Conservation (phyloP, 495 filamentous ascomycete species). For the Achaetomiella virescens region DNA sequence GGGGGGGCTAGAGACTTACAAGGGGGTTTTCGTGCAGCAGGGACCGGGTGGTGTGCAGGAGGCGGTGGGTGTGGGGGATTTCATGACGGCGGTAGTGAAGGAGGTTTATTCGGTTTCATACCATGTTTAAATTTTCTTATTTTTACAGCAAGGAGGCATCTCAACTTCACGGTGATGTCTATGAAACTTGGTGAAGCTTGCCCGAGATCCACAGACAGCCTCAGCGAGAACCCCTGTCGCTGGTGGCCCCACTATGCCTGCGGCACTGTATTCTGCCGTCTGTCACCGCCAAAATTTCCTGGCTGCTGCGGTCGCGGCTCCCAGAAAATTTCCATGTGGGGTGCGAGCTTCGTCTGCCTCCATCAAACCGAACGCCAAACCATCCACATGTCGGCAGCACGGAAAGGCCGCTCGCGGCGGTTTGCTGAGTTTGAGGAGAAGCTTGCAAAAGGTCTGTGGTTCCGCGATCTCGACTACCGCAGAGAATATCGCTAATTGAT, state of each 20-base stretch:
- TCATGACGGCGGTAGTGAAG: slow-evolving; percentile 36
- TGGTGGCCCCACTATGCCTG: neutral
- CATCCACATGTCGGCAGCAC: slow-evolving; percentile 27
- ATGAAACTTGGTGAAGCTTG: no score
- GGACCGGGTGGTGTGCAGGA: slow-evolving; percentile 58
- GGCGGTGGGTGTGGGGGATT: slow-evolving; percentile 38
- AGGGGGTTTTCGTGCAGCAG: slow-evolving; percentile 89
- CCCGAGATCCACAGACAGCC: neutral
- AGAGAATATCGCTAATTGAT: neutral
- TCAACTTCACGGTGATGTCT: neutral
- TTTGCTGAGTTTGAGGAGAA: slow-evolving; percentile 39
- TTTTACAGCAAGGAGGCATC: no score
- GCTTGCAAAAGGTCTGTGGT: slow-evolving; percentile 31
- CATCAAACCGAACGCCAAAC: neutral
- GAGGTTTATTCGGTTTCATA: neutral
- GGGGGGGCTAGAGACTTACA: no score
- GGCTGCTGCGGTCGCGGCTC: neutral
- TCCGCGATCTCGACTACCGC: no score
- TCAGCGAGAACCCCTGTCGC: neutral
- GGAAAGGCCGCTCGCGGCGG: slow-evolving; percentile 31
- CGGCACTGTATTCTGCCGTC: slow-evolving; percentile 31
- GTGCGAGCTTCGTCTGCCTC: neutral
- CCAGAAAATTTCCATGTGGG: slow-evolving; percentile 26
- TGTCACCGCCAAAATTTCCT: slow-evolving; percentile 44
- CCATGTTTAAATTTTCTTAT: neutral